Percentiles rank a stretch among this genome's conserved stretches.
phyloP scores from a whole-genome alignment of 2,329 filamentous ascomycete species.

The Septoria linicola region DNA sequence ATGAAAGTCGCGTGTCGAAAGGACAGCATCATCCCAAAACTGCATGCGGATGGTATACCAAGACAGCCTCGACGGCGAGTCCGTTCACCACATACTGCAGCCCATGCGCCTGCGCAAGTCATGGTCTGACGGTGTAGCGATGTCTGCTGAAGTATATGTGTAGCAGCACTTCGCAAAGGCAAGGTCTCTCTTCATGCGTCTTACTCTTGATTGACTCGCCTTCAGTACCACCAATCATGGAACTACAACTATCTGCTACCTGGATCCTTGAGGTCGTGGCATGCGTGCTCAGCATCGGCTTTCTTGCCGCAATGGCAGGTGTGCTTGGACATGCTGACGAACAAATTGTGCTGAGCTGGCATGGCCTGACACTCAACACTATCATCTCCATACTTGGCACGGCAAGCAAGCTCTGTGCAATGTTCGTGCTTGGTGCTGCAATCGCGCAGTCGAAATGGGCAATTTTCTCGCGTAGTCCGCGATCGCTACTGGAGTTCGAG shows the following conservation, averaged over 20 bases:
- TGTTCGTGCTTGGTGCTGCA: conserved; percentile 13
- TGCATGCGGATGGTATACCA: too few species aligned
- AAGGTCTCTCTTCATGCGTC: too few species aligned
- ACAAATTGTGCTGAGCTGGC: conserved; percentile 4
- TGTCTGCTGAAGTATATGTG: too few species aligned
- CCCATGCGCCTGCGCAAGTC: too few species aligned
- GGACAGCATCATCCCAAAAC: too few species aligned
- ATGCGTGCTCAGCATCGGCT: not conserved
- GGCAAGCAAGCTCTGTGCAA: conserved; percentile 1
- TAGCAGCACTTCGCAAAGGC: too few species aligned
- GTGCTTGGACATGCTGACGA: conserved; percentile 1
- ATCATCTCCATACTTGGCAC: conserved; percentile 20
- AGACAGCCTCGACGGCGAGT: too few species aligned
- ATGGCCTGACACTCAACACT: conserved; percentile 20
- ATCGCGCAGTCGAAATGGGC: conserved; percentile 19
- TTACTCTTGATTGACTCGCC: too few species aligned
- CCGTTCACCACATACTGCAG: too few species aligned
- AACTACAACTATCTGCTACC: conserved; percentile 5
- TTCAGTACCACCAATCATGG: not conserved
- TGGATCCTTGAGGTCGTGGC: conserved; percentile 8
- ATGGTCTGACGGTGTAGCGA: too few species aligned
- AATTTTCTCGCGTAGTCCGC: not conserved
- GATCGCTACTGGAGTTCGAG: conserved; percentile 17
- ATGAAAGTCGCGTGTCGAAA: too few species aligned
- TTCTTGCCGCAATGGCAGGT: not conserved